Conservation (phyloP, 1,284 basidiomycete species). For the Wallemia ichthyophaga region DNA sequence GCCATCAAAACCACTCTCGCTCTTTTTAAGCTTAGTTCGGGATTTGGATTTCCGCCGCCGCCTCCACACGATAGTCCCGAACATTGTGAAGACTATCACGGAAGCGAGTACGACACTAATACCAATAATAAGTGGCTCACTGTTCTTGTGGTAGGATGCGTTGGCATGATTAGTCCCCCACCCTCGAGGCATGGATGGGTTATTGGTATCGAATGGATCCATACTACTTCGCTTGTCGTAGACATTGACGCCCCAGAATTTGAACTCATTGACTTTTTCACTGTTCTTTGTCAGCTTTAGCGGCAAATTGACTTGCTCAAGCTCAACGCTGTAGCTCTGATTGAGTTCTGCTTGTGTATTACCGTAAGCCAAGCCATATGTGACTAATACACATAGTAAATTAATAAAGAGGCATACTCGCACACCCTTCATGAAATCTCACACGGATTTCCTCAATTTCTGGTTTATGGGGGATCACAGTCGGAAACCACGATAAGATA, state of each 20-base stretch:
- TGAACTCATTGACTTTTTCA: not conserved
- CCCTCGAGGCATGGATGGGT: not conserved
- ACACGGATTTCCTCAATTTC: no score
- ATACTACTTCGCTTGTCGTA: not conserved
- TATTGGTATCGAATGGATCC: not conserved
- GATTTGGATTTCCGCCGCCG: not conserved
- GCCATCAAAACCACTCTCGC: no score
- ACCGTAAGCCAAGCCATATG: no score
- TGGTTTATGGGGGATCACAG: no score
- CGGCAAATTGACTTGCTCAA: not conserved
- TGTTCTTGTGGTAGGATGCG: not conserved
- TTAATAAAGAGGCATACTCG: no score
- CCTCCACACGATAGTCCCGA: not conserved
- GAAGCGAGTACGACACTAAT: not conserved
- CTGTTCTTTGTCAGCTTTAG: not conserved
- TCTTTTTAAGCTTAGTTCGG: not conserved
- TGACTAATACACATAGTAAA: no score
- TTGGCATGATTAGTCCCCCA: not conserved
- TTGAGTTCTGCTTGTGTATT: no score
- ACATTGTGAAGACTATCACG: not conserved
- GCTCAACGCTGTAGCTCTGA: not conserved
- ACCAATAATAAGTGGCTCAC: not conserved
- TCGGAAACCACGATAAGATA: no score
- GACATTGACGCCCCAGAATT: not conserved
- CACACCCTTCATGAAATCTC: no score